A percentile compares a stretch with the other conserved stretches of the same genome.
phyloP scores from a whole-genome alignment of 148 eudicot genomes.

The Persicaria tinctoria region DNA sequence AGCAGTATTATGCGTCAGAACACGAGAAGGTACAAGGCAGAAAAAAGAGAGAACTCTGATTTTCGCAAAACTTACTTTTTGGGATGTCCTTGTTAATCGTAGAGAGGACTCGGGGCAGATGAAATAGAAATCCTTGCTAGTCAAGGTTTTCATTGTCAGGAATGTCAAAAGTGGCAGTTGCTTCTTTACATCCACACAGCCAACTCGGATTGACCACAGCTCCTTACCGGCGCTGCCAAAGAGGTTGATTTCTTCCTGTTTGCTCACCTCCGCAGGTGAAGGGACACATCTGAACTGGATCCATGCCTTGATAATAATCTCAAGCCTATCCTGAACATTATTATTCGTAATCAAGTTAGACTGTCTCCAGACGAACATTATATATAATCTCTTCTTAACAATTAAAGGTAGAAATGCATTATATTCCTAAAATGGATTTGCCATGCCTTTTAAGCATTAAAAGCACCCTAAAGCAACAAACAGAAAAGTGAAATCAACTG shows the following conservation, averaged over 20 bases:
- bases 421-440: background rate
- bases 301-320: slow-evolving; percentile 66
- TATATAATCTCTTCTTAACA: background rate
- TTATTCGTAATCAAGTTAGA: background rate
- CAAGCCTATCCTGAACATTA: slow-evolving; percentile 75
- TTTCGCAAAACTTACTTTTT: slow-evolving; percentile 26
- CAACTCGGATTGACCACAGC: slow-evolving; percentile 58
- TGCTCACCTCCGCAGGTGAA: slow-evolving; percentile 90
- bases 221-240: slow-evolving; percentile 43
- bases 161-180: slow-evolving; percentile 34
- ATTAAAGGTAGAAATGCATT: too few relatives aligned
- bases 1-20: background rate
- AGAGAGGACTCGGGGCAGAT: slow-evolving; percentile 47
- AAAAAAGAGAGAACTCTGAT: background rate
- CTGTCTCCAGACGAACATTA: background rate
- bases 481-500: background rate
- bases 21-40: slow-evolving; percentile 2
- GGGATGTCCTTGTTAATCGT: slow-evolving; percentile 22
- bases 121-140: slow-evolving; percentile 61
- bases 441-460: background rate
- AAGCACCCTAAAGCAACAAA: background rate
- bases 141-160: slow-evolving; percentile 54
- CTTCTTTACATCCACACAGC: slow-evolving; percentile 45
- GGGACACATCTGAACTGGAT: slow-evolving; percentile 52
- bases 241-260: slow-evolving; percentile 67